Base-by-base conservation (phyloP, 305 asterid species). In the Fraxinus angustifolia region DNA sequence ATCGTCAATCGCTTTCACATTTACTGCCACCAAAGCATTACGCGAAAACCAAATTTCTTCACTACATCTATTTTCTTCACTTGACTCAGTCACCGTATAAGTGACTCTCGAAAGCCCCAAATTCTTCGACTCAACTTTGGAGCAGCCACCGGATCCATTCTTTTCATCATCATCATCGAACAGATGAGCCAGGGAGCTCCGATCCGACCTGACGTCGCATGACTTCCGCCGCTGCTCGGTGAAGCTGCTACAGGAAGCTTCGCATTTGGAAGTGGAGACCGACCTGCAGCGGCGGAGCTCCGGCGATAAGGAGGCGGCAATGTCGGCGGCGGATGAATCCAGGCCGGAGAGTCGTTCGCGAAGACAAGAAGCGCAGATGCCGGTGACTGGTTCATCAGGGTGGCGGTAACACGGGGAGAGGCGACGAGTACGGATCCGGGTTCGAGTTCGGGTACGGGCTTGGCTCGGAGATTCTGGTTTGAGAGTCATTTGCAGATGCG, bases 281-380 rank as follows among this genome's bases (percentile, higher is more conserved):
- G 99, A 96, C 90, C 93, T 87, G 85, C 91, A 87, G 0, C 99
- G 93, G n/a, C 96, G 94, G 78, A 96, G 90, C 87, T 89, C 93
- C 80, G 94, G 92, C 16, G 75, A 17, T 81, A 77, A 28, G 79
- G 87, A 73, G 16, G 78, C 80, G 3, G 75, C 86, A 60, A 21
- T 60, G 26, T 17, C 65, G 26, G 10, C 26, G 33, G 76, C 48
- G 30, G 86, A 76, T 12, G 93, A 67, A 80, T 93, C 97, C 78
- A 96, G 92, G 28, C 91, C 92, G 62, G 91, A 87, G 82, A 96
- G 98, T 73, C 98, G 99, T 28, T 96, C 98, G 1, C 98, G 92
- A 77, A 96, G 91, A 85, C 99, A 96, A 2, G 98, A 88, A 35
- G 99, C 97, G 86, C 99, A 96, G 81, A 96, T 92, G 75, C 99